phyloP scores from a whole-genome alignment of 148 eudicot species.

The Hydrangea macrophylla region DNA sequence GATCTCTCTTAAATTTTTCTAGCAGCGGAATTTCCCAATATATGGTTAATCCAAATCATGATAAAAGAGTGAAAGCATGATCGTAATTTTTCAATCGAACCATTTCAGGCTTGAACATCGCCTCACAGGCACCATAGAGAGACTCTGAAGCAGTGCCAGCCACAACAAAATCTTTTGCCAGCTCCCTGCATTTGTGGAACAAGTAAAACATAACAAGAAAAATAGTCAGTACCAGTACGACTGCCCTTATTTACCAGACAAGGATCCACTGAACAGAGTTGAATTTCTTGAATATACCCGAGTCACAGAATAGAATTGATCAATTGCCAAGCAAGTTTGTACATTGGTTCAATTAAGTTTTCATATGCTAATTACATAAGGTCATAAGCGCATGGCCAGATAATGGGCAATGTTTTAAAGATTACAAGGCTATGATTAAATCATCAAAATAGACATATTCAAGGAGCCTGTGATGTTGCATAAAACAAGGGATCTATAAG shows the following conservation, averaged over 20 bases:
- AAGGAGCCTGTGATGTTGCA: not conserved
- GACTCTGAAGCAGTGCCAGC: conserved; percentile 95
- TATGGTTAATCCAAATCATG: too few relatives aligned
- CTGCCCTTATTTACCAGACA: too few relatives aligned
- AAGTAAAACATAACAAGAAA: not conserved
- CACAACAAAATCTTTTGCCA: conserved; percentile 97
- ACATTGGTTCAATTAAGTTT: not conserved
- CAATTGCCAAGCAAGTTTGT: not conserved
- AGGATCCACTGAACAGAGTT: not conserved
- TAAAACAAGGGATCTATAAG: not conserved
- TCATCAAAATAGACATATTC: not conserved
- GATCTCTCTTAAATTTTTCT: too few relatives aligned
- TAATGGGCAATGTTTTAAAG: too few relatives aligned
- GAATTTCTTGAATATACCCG: too few relatives aligned
- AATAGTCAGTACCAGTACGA: not conserved
- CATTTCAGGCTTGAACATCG: conserved; percentile 98
- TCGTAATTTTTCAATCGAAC: too few relatives aligned
- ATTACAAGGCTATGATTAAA: too few relatives aligned
- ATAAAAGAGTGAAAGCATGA: too few relatives aligned
- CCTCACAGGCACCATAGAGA: conserved; percentile 95
- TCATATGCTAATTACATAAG: not conserved
- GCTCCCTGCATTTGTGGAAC: conserved; percentile 50
- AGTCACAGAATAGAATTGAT: not conserved
- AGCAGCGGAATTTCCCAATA: too few relatives aligned
- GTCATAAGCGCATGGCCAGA: too few relatives aligned